A percentile compares a stretch with the other conserved stretches of the same genome.
phyloP scores from a whole-genome alignment of 306 rosid species.

The Quercus dentata region DNA sequence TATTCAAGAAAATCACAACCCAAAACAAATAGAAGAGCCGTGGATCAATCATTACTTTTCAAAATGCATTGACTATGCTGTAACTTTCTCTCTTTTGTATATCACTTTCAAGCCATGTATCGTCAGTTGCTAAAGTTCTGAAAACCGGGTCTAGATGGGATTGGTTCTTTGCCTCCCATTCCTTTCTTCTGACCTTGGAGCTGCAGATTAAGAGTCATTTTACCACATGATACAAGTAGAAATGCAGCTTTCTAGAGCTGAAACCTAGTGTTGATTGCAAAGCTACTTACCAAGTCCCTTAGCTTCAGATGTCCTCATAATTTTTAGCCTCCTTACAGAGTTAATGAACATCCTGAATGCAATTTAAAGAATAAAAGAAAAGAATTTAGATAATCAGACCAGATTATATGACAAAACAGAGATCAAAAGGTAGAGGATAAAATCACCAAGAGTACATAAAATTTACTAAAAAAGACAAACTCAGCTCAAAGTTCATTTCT shows the following conservation, averaged over 20 bases:
- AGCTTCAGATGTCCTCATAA: constrained; percentile 80
- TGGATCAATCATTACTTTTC: constrained; percentile 26
- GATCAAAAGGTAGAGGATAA: constrained; percentile 1
- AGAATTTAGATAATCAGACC: constrained; percentile 18
- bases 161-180: constrained; percentile 50
- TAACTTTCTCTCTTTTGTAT: constrained; percentile 22
- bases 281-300: constrained; percentile 67
- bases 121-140: constrained; percentile 22
- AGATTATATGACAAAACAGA: neutral
- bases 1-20: constrained; percentile 29
- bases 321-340: constrained; percentile 85
- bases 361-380: neutral
- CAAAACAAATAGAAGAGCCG: constrained; percentile 28
- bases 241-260: neutral
- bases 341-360: constrained; percentile 74
- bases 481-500: neutral
- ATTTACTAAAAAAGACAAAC: neutral
- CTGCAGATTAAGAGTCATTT: constrained; percentile 39
- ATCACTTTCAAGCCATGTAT: constrained; percentile 27
- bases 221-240: constrained; percentile 1
- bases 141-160: constrained; percentile 38
- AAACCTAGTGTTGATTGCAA: constrained; percentile 6
- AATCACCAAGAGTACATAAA: constrained; percentile 12
- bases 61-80: constrained; percentile 39
- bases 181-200: constrained; percentile 66